Evolutionary conservation across 768 basidiomycete species (phyloP).

Genomic region (Lactifluus subvellereus): DNA sequence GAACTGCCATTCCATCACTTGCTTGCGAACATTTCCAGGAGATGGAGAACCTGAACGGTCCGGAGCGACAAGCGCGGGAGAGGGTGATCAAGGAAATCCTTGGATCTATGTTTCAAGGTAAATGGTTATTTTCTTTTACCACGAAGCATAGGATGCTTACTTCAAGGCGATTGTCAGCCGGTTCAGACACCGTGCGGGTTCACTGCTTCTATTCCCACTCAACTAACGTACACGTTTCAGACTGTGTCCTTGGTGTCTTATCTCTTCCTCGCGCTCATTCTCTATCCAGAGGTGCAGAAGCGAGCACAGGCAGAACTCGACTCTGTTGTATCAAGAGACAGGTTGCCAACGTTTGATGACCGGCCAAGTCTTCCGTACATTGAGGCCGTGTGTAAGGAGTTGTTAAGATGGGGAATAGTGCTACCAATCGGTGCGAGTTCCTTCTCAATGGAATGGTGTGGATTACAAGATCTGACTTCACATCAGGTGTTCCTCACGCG

Average conservation of each 20-base stretch:
- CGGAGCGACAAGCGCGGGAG: background rate
- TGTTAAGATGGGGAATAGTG: constrained; percentile 4
- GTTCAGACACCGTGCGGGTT: background rate
- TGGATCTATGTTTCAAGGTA: constrained; percentile 7
- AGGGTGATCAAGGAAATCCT: background rate
- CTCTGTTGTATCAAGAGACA: constrained; percentile 6
- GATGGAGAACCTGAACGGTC: background rate
- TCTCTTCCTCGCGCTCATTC: background rate
- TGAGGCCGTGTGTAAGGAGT: constrained; percentile 14
- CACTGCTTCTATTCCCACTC: background rate
- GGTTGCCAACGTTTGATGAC: constrained; percentile 22
- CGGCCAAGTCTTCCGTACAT: constrained; percentile 13
- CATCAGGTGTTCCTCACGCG: constrained; percentile 7
- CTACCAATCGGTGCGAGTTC: background rate
- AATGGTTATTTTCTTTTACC: too few relatives aligned
- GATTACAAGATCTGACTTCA: too few relatives aligned
- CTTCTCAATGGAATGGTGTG: too few relatives aligned
- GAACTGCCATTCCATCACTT: background rate
- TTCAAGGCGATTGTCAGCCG: background rate
- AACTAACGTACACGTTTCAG: background rate
- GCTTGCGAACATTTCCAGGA: constrained; percentile 4
- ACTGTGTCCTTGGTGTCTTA: background rate
- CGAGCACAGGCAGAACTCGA: constrained; percentile 17
- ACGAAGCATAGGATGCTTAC: background rate
- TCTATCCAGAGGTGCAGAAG: constrained; percentile 13